phyloP scores from a whole-genome alignment of 176 grass and related monocot genomes.

The Paspalum vaginatum region DNA sequence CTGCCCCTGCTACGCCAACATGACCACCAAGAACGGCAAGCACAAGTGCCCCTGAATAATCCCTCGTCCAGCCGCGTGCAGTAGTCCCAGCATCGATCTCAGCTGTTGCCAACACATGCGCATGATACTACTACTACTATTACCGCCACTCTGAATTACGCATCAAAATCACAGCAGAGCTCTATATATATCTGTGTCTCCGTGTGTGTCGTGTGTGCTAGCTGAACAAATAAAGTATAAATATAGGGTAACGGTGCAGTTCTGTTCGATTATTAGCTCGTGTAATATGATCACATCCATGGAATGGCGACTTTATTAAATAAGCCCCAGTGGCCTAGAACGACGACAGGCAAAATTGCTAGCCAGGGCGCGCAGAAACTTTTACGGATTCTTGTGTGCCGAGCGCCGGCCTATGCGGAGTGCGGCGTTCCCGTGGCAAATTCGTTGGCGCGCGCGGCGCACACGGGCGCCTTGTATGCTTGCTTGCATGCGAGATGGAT shows the following conservation, averaged over 20 bases:
- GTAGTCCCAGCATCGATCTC: neutral
- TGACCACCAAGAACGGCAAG: conserved; percentile 57
- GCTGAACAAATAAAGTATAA: too few species aligned
- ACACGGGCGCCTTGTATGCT: conserved; percentile 34
- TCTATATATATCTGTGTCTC: conserved; percentile 44
- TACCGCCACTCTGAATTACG: too few species aligned
- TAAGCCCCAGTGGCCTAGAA: too few species aligned
- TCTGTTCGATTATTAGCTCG: too few species aligned
- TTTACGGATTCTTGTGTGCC: too few species aligned
- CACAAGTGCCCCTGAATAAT: conserved; percentile 71
- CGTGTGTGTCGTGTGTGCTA: neutral
- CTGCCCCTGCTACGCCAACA: conserved; percentile 86
- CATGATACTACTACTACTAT: too few species aligned
- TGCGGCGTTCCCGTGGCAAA: neutral
- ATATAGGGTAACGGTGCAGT: conserved; percentile 17
- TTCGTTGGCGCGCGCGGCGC: neutral
- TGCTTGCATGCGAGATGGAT: conserved; percentile 21
- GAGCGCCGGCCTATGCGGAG: too few species aligned
- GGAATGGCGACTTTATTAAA: too few species aligned
- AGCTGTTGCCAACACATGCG: neutral
- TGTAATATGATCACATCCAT: too few species aligned
- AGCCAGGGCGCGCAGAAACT: too few species aligned
- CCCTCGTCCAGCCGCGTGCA: neutral
- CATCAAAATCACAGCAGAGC: too few species aligned
- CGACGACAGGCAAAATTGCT: too few species aligned